A percentile compares a stretch with the other conserved stretches of the same genome.
Conservation (phyloP, 169 alveolate species). For the Plasmodium inui region DNA sequence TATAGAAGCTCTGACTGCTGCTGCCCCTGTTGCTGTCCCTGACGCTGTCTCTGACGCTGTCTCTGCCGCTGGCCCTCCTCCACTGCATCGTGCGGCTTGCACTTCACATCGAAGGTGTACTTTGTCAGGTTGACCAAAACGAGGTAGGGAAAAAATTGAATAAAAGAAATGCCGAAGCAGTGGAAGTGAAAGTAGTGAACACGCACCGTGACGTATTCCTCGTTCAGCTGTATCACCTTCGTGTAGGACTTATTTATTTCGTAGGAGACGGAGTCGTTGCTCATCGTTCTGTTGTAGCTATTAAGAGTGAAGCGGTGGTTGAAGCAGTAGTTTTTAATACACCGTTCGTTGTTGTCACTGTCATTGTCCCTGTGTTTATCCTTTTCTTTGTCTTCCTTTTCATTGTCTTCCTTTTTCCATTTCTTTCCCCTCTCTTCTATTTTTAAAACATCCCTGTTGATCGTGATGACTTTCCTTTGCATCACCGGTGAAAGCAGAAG, state of each 20-base stretch:
- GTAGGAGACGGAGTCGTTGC: not conserved
- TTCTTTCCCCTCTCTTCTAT: not conserved
- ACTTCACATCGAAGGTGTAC: conserved; percentile 22
- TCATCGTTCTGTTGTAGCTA: not conserved
- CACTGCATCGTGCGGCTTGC: conserved; percentile 4
- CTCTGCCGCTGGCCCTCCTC: not conserved
- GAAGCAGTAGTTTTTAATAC: conserved; percentile 59
- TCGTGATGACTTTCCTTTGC: not conserved
- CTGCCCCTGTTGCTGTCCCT: not conserved
- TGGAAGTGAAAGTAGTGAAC: conserved; percentile 25
- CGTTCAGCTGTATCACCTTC: conserved; percentile 21
- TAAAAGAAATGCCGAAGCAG: conserved; percentile 7
- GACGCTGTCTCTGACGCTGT: not conserved
- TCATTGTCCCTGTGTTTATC: not conserved
- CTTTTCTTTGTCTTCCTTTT: not conserved
- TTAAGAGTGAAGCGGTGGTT: conserved; percentile 14
- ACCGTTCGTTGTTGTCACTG: not conserved
- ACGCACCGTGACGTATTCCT: conserved; percentile 21
- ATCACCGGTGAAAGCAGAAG: conserved; percentile 9
- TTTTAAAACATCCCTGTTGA: not conserved
- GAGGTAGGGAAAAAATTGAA: conserved; percentile 48
- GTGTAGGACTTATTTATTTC: conserved; percentile 18
- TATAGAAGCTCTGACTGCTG: not conserved
- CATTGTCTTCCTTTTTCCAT: not conserved
- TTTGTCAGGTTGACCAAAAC: conserved; percentile 38